Percentiles rank a stretch among this genome's conserved stretches.
Conservation (phyloP, 768 basidiomycete species). For the Mycena capillaripes region DNA sequence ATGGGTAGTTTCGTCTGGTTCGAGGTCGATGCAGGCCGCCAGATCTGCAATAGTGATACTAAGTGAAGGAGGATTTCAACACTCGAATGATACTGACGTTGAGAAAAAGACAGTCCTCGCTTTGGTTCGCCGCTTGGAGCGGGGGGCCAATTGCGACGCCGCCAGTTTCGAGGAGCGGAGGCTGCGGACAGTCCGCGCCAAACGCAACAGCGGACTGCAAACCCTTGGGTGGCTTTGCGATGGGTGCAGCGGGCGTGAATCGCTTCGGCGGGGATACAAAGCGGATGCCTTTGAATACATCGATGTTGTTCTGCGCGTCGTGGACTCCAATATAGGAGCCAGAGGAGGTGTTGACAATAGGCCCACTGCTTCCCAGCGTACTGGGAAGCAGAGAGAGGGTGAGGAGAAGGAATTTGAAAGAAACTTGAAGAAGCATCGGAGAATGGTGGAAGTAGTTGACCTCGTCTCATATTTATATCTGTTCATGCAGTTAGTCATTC, state of each 20-base stretch:
- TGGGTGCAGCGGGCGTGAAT: neutral
- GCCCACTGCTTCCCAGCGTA: neutral
- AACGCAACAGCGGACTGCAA: neutral
- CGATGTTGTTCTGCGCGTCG: conserved; percentile 13
- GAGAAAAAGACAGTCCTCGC: conserved; percentile 20
- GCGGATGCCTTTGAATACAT: conserved; percentile 8
- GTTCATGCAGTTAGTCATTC: conserved; percentile 9
- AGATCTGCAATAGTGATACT: too few relatives aligned
- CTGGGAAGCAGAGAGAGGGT: neutral
- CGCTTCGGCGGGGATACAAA: conserved; percentile 1
- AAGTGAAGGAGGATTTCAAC: neutral
- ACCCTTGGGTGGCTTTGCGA: neutral
- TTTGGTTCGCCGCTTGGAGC: conserved; percentile 6
- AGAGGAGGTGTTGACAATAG: conserved; percentile 6
- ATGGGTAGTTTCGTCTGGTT: too few relatives aligned
- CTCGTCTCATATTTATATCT: conserved; percentile 3
- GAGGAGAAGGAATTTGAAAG: too few relatives aligned
- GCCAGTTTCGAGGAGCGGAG: neutral
- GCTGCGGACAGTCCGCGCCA: conserved; percentile 18
- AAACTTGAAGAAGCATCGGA: too few relatives aligned
- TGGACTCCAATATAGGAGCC: conserved; percentile 7
- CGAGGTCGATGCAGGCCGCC: too few relatives aligned
- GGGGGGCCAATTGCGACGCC: conserved; percentile 6
- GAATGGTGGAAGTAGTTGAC: too few relatives aligned
- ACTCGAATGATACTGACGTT: neutral